Conservation (phyloP, 108 stramenopile species). For the Aurantiochytrium sp. region DNA sequence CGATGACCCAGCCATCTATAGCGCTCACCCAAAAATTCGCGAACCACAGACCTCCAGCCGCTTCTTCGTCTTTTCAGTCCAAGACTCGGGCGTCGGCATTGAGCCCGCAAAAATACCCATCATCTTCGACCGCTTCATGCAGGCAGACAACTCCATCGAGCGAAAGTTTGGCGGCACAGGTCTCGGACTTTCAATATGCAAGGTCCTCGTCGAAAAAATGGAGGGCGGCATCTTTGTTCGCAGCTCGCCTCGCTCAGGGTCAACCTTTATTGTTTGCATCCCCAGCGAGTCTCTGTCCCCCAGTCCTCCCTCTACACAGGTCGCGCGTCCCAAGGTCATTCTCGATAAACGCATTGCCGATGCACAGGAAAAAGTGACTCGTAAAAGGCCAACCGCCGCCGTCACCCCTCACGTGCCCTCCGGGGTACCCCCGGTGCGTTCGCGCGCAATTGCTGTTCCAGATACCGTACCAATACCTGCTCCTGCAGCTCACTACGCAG, state of each 20-base stretch:
- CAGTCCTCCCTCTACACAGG: not conserved
- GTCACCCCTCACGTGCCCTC: not conserved
- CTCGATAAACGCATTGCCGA: not conserved
- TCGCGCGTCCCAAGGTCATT: not conserved
- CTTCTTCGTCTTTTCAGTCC: not conserved
- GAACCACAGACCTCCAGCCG: not conserved
- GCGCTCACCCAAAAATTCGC: not conserved
- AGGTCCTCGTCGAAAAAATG: not conserved
- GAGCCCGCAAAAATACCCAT: not conserved
- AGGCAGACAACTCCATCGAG: not conserved
- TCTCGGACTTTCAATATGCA: not conserved
- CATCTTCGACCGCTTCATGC: not conserved
- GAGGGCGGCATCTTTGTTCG: not conserved
- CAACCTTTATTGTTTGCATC: not conserved
- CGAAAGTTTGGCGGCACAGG: conserved; percentile 15
- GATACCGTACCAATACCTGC: not conserved
- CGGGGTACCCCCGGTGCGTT: not conserved
- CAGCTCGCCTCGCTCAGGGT: not conserved
- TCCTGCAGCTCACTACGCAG: no score
- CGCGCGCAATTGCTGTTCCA: not conserved
- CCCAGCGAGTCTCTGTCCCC: not conserved
- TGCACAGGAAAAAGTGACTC: not conserved
- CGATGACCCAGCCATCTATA: not conserved
- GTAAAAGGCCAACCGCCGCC: not conserved
- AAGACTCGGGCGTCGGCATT: conserved; percentile 15